Percentiles rank a stretch among this genome's conserved stretches.
These are phyloP conservation scores for Xylariaceae sp. DNA, from an alignment of 2,329 filamentous ascomycete species.

Conservation along the genomic window DNA sequence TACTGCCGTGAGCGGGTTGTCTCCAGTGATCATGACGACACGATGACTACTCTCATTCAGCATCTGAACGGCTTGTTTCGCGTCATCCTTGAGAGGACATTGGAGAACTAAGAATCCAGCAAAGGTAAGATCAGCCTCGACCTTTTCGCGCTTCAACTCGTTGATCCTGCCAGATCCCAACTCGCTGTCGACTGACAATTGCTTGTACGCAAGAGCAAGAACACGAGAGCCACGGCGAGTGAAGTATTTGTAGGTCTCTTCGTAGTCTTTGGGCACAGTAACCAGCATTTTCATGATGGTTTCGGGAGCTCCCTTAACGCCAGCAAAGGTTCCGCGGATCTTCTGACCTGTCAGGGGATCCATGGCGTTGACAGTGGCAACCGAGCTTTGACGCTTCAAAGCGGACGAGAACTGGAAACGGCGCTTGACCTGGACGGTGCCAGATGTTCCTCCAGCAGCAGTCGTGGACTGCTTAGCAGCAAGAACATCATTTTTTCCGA, in stretches of 20 bases:
- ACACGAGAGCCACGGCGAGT: slow-evolving; percentile 94
- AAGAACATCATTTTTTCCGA: slow-evolving; percentile 85
- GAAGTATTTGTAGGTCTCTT: slow-evolving; percentile 98
- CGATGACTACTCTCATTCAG: slow-evolving; percentile 98
- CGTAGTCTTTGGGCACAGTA: slow-evolving; percentile 78
- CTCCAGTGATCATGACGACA: slow-evolving; percentile 98
- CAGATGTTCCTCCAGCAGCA: slow-evolving; percentile 50
- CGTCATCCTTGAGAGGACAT: slow-evolving; percentile 94
- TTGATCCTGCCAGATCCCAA: slow-evolving; percentile 83
- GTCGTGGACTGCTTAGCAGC: slow-evolving; percentile 58
- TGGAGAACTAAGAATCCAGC: slow-evolving; percentile 94
- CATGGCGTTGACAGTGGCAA: slow-evolving; percentile 74
- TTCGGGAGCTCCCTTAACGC: slow-evolving; percentile 94
- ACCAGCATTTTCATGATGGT: slow-evolving; percentile 93
- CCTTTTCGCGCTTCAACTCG: slow-evolving; percentile 86
- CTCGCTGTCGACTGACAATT: slow-evolving; percentile 76
- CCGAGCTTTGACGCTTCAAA: slow-evolving; percentile 91
- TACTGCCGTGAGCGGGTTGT: slow-evolving; percentile 93
- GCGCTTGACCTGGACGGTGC: slow-evolving; percentile 89
- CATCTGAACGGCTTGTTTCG: slow-evolving; percentile 90
- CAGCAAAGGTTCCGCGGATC: slow-evolving; percentile 81
- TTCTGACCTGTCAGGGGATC: slow-evolving; percentile 72
- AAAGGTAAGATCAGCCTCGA: slow-evolving; percentile 80
- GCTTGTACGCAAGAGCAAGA: slow-evolving; percentile 89
- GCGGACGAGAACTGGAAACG: slow-evolving; percentile 98